These are phyloP conservation scores for Fusarium nygamai DNA, from an alignment of 2,329 filamentous ascomycete genomes.

Conservation along the genomic window DNA sequence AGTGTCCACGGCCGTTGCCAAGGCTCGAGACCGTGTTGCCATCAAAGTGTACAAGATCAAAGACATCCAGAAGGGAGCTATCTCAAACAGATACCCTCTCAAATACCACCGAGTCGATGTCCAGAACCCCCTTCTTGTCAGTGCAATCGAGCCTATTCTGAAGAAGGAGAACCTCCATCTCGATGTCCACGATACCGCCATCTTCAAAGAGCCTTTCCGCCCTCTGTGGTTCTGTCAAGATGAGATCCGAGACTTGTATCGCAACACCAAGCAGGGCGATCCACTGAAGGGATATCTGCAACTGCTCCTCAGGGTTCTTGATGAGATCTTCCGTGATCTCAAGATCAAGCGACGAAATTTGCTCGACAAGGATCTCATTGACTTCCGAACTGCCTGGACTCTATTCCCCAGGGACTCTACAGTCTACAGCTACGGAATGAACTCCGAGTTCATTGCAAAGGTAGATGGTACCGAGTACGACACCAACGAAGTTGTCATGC, in stretches of 20 bases:
- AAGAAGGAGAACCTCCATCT: constrained; percentile 54
- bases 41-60: constrained; percentile 60
- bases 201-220: constrained; percentile 53
- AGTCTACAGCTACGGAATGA: constrained; percentile 51
- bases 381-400: constrained; percentile 56
- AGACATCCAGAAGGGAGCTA: constrained; percentile 52
- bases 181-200: constrained; percentile 49
- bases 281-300: constrained; percentile 51
- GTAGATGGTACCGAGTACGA: constrained; percentile 49
- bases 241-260: constrained; percentile 50
- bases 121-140: constrained; percentile 55
- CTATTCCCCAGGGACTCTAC: constrained; percentile 53
- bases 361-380: constrained; percentile 50
- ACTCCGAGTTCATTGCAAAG: constrained; percentile 55
- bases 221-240: constrained; percentile 57
- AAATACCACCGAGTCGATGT: constrained; percentile 54
- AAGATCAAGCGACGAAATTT: constrained; percentile 50
- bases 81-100: constrained; percentile 51
- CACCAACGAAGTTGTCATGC: neutral
- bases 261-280: constrained; percentile 36
- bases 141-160: constrained; percentile 55
- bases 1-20: constrained; percentile 51
- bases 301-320: constrained; percentile 53
- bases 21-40: constrained; percentile 52
- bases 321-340: constrained; percentile 56